Percentiles rank a stretch among this genome's conserved stretches.
These are phyloP conservation scores for Hirsutella rhossiliensis DNA, from an alignment of 2,329 filamentous ascomycete species.

Conservation along the genomic window DNA sequence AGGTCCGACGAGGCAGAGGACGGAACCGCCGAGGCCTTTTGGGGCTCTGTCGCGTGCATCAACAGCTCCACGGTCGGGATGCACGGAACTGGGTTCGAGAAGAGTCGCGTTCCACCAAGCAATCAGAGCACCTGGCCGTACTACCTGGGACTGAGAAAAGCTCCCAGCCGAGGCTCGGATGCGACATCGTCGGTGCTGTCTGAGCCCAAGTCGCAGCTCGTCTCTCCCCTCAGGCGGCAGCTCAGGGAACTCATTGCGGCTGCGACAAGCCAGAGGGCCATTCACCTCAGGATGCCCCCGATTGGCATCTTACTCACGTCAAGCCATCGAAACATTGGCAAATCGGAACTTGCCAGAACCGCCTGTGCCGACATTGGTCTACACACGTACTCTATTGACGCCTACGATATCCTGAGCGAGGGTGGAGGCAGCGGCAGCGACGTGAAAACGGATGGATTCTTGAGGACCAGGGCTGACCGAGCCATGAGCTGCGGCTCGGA, in stretches of 20 bases:
- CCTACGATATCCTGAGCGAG: constrained; percentile 90
- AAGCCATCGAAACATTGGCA: constrained; percentile 87
- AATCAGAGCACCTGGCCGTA: constrained; percentile 76
- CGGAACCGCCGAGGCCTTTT: constrained; percentile 54
- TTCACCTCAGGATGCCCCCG: constrained; percentile 78
- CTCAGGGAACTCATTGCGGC: constrained; percentile 78
- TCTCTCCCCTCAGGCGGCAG: constrained; percentile 53
- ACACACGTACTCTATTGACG: constrained; percentile 80
- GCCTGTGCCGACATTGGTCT: constrained; percentile 84
- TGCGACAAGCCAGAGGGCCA: constrained; percentile 75
- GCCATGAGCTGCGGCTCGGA: constrained; percentile 80
- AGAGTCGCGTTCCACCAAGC: constrained; percentile 65
- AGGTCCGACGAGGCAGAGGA: constrained; percentile 44
- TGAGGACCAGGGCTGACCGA: constrained; percentile 78
- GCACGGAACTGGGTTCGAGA: constrained; percentile 81
- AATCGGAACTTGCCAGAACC: constrained; percentile 62
- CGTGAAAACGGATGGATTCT: constrained; percentile 84
- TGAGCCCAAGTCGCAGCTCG: constrained; percentile 35
- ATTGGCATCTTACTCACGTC: constrained; percentile 82
- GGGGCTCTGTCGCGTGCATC: constrained; percentile 78
- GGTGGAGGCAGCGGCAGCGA: constrained; percentile 71
- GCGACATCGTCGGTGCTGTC: constrained; percentile 26
- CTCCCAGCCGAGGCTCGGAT: constrained; percentile 35
- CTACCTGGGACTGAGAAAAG: constrained; percentile 67
- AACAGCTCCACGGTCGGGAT: constrained; percentile 81